Evolutionary conservation across 495 filamentous ascomycete species (phyloP), one percentile per base, ranked within the genome.

Genomic region (Neurospora intermedia): DNA sequence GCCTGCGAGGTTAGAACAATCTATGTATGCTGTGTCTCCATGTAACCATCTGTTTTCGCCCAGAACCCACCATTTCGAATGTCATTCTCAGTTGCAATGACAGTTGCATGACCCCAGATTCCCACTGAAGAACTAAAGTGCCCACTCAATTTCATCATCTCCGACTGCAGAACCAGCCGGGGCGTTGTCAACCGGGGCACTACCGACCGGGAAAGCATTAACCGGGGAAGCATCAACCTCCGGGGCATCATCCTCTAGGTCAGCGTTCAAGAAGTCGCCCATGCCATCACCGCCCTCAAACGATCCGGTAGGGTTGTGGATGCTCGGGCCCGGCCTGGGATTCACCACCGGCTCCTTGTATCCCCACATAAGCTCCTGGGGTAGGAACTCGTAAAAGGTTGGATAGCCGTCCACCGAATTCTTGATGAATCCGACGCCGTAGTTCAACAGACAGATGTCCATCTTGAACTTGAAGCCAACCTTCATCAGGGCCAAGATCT

Each of bases 401-500:
- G 82, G 84, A 62, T 77, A 75, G n/a, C 91, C 76, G 7, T 85
- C 80, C 70, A 90, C 88, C 72, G 94, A 85, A 75, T 86, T 88
- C 76, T 87, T 83, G 76, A 88, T 84, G 79, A 87, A 86, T 71
- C 77, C 83, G 42, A 93, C 66, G 9, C 89, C 91, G 71, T 84
- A 86, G 72, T 86, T 89, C 40, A 93, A 81, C 69, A 88, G 84
- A 78, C 88, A 90, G 18, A 97, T 85, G 9, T 78, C 80, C 6
- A 88, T 83, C 42, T 86, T 84, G 18, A 98, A 78, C 82, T 96
- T 97, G 90, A 97, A 89, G 1, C 94, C 93, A 1, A 88, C 83
- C 75, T 88, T 89, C 73, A 90, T 87, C 69, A 87, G 82, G 39
- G 83, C 74, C 23, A 98, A 83, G 6, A 91, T 81, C 0, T 86